Evolutionary conservation across 768 basidiomycete species (phyloP).

Genomic region (Crassisporium funariophilum): DNA sequence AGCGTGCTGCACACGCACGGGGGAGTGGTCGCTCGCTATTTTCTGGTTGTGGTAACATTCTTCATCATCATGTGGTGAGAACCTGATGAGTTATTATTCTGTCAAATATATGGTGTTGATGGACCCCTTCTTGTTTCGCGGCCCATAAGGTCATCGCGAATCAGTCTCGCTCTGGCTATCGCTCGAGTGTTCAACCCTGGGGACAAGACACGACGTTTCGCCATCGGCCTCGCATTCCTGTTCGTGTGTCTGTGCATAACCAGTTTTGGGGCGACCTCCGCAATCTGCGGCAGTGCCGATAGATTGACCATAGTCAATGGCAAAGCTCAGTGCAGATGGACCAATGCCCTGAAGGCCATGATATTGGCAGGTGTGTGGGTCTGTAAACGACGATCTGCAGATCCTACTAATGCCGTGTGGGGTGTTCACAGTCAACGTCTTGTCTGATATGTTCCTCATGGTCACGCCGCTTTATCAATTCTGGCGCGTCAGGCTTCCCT

Average conservation of each 20-base stretch:
- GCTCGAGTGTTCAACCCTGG: constrained; percentile 5
- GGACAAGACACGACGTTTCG: constrained; percentile 5
- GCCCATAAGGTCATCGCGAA: not conserved
- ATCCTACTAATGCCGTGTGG: not conserved
- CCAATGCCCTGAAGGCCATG: constrained; percentile 1
- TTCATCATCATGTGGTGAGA: not conserved
- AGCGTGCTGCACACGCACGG: no score
- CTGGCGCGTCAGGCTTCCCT: constrained; percentile 5
- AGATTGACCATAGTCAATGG: not conserved
- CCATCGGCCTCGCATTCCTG: constrained; percentile 6
- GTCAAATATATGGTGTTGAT: not conserved
- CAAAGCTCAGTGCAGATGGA: constrained; percentile 7
- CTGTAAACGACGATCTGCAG: no score
- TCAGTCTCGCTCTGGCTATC: not conserved
- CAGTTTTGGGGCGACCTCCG: not conserved
- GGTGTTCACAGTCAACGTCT: not conserved
- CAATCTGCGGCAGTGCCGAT: constrained; percentile 3
- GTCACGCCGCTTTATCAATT: constrained; percentile 8
- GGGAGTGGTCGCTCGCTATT: no score
- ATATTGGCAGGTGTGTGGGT: constrained; percentile 1
- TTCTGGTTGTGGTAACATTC: no score
- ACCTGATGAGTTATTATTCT: not conserved
- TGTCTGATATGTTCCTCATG: constrained; percentile 2
- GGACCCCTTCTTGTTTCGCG: not conserved
- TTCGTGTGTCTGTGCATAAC: constrained; percentile 2